Conservation (phyloP, 1,284 basidiomycete genomes). For the Leccinum angustisporum region DNA sequence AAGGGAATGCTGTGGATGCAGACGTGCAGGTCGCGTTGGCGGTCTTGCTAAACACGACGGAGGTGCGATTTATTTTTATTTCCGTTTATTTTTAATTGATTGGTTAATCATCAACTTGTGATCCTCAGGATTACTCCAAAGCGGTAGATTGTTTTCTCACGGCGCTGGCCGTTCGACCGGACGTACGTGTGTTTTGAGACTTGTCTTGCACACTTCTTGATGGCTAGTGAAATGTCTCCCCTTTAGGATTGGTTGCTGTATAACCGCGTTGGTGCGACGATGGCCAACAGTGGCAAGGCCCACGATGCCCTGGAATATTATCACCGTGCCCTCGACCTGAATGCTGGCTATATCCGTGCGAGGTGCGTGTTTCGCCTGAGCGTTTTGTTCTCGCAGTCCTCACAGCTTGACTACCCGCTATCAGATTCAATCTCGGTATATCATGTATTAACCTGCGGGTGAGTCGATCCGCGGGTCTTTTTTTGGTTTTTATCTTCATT, state of each 20-base stretch:
- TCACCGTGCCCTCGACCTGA: constrained; percentile 84
- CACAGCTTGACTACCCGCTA: background rate
- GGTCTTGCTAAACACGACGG: constrained; percentile 89
- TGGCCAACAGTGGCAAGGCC: constrained; percentile 88
- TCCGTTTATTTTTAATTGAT: background rate
- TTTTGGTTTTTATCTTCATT: background rate
- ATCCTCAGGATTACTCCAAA: constrained; percentile 77
- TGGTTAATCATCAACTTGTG: background rate
- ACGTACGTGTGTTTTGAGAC: constrained; percentile 49
- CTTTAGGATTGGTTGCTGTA: constrained; percentile 90
- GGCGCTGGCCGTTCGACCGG: constrained; percentile 84
- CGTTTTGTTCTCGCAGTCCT: background rate
- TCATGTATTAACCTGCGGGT: constrained; percentile 86
- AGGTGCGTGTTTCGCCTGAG: constrained; percentile 44
- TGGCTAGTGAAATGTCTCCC: background rate
- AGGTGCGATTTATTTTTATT: constrained; percentile 47
- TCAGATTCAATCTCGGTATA: constrained; percentile 88
- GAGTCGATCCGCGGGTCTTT: constrained; percentile 27
- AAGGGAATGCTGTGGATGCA: constrained; percentile 61
- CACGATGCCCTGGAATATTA: constrained; percentile 90
- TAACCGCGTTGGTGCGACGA: constrained; percentile 94
- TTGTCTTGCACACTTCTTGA: background rate
- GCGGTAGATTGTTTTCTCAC: constrained; percentile 94
- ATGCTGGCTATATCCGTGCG: constrained; percentile 92
- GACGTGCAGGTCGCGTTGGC: constrained; percentile 96